Base-by-base conservation (phyloP, 805 yeast species). In the Myxozyma neglecta region DNA sequence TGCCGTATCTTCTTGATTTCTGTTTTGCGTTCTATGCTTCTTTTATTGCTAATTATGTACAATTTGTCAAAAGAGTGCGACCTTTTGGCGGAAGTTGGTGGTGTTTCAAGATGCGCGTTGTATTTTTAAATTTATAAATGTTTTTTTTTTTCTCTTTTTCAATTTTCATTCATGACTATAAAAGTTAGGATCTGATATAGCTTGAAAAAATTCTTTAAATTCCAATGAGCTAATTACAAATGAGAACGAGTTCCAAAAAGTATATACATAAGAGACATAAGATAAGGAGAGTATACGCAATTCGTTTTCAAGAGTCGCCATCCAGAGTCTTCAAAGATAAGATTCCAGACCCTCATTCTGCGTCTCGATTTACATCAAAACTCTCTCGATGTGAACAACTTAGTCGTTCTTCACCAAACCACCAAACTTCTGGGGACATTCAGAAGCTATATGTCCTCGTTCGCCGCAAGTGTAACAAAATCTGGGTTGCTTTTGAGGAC, bases 391-490 rank as follows among this genome's bases (percentile, higher is more conserved):
- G 29, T 5, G 29, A 24, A 24, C n/a, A 39, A 42, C n/a, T 16
- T 42, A 42, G 18, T 9, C 40, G 11, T 24, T 32, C 10, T 45
- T 14, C 35, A 18, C 14, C 49, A 45, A 18, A 45, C 29, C 35
- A 2, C 24, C 39, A 37, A 29, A 29, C 10, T 46, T 29, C 24
- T 40, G 14, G 20, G 55, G 55, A 34, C 55, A 51, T 13, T 51
- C 18, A 8, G 46, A 14, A 20, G 55, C 35, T 14, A 20, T 51
- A 51, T 51, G 55, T 13, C 55, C 55, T 18, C 40, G n/a, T 29
- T 51, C 37, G 8, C 55, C 55, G 24, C 55, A 51, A 40, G 37
- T 40, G 34, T 24, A 40, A 46, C 55, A 51, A 20, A 51, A 11
- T 3, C 13, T 24, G 6, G 13, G n/a, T 13, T 13, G 7, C 44